Conservation (phyloP, 345 rosid genomes). For the Ailanthus altissimus region DNA sequence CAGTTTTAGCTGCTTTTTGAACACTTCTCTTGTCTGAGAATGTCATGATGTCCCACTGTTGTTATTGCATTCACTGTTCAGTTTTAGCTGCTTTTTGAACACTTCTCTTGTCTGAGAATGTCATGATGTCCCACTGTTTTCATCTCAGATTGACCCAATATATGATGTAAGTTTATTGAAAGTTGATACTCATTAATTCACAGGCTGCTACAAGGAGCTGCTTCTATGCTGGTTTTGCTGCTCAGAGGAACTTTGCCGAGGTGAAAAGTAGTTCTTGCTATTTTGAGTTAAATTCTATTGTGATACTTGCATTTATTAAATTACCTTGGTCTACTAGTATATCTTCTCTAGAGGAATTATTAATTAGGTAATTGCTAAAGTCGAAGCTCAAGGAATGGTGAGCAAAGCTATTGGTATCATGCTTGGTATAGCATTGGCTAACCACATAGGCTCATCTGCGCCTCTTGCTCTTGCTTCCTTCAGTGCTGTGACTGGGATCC, state of each 20-base stretch:
- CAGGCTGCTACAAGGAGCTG: constrained; percentile 97
- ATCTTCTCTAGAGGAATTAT: constrained; percentile 21
- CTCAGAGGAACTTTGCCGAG: constrained; percentile 99
- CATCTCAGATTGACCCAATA: constrained; percentile 8
- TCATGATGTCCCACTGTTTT: background rate
- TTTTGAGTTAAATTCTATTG: constrained; percentile 3
- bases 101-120: background rate
- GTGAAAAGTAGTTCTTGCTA: constrained; percentile 37
- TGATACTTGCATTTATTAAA: background rate
- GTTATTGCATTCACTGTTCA: too few species aligned
- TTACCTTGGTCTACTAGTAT: background rate
- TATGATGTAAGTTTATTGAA: constrained; percentile 22
- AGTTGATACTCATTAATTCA: constrained; percentile 19
- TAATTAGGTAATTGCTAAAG: constrained; percentile 88
- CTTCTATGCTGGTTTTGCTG: constrained; percentile 98
- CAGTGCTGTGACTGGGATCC: constrained; percentile 75
- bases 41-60: background rate
- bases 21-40: background rate
- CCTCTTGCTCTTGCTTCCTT: constrained; percentile 82
- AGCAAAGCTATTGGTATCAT: constrained; percentile 82
- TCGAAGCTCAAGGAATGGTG: constrained; percentile 99
- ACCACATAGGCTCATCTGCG: constrained; percentile 68
- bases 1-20: constrained; percentile 3
- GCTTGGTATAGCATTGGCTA: constrained; percentile 86
- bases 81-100: constrained; percentile 1